These are phyloP conservation scores for Aspergillus nanangensis DNA, from an alignment of 495 filamentous ascomycete species.

Conservation along the genomic window DNA sequence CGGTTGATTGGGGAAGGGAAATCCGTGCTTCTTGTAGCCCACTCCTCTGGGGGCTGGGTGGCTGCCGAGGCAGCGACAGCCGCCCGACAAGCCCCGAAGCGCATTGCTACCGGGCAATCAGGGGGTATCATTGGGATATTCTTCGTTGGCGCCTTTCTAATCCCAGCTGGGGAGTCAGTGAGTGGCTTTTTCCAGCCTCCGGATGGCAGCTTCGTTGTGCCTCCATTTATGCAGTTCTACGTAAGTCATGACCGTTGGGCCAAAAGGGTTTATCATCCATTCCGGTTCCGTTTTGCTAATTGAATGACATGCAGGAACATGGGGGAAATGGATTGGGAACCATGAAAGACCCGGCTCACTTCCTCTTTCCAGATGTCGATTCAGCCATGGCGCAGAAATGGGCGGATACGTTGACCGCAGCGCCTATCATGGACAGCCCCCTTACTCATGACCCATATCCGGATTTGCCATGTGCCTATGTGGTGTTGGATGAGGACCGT, in stretches of 20 bases:
- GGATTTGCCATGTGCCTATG: constrained; percentile 28
- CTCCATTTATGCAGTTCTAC: constrained; percentile 19
- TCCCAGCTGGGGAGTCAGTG: constrained; percentile 26
- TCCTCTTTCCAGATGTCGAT: constrained; percentile 24
- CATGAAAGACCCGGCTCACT: constrained; percentile 11
- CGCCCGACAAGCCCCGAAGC: constrained; percentile 16
- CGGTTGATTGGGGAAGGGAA: constrained; percentile 20
- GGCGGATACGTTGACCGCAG: constrained; percentile 28
- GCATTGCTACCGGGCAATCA: constrained; percentile 12
- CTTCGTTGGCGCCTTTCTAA: constrained; percentile 25
- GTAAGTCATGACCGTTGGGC: constrained; percentile 16
- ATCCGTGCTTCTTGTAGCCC: constrained; percentile 21
- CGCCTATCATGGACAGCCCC: constrained; percentile 17
- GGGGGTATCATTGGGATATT: constrained; percentile 35
- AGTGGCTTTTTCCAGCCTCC: constrained; percentile 22
- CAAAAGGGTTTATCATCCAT: too few species aligned
- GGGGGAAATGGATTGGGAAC: constrained; percentile 17
- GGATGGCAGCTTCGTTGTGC: constrained; percentile 16
- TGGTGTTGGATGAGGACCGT: constrained; percentile 23
- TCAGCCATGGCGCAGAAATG: constrained; percentile 13
- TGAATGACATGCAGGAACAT: constrained; percentile 15
- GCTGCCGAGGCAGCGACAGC: constrained; percentile 26
- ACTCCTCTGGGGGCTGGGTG: constrained; percentile 32
- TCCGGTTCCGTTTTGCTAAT: too few species aligned
- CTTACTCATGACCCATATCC: constrained; percentile 30